Percentiles rank a stretch among this genome's conserved stretches.
phyloP scores from a whole-genome alignment of 1,284 basidiomycete species.

The Cryptococcus neoformans region DNA sequence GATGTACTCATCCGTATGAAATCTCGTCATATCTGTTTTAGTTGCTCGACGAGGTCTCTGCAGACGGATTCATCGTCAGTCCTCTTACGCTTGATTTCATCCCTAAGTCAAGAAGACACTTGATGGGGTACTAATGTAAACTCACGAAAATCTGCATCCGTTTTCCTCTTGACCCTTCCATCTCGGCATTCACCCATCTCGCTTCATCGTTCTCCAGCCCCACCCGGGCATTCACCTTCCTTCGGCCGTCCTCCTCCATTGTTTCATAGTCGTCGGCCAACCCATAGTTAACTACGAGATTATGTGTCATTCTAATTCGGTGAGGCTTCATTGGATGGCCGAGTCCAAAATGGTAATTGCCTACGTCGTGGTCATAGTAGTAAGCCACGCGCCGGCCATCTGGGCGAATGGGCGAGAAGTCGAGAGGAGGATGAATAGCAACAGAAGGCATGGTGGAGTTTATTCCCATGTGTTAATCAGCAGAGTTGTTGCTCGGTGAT shows the following conservation, averaged over 20 bases:
- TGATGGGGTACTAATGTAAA: constrained; percentile 8
- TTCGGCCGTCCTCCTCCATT: constrained; percentile 16
- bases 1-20: constrained; percentile 98
- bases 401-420: constrained; percentile 4
- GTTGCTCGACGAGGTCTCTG: constrained; percentile 77
- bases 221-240: constrained; percentile 21
- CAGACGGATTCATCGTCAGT: too few relatives aligned
- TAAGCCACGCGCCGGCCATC: constrained; percentile 23
- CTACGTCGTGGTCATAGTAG: constrained; percentile 40
- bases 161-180: constrained; percentile 29
- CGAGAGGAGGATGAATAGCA: not conserved
- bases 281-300: constrained; percentile 83
- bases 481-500: too few relatives aligned
- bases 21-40: constrained; percentile 78
- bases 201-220: constrained; percentile 18
- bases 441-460: too few relatives aligned
- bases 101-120: not conserved
- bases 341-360: constrained; percentile 68
- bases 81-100: not conserved
- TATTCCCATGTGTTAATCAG: too few relatives aligned
- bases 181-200: constrained; percentile 20
- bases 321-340: constrained; percentile 95
- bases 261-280: constrained; percentile 52
- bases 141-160: constrained; percentile 84
- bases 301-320: constrained; percentile 86